These are phyloP conservation scores for Fusarium kyushuense DNA, from an alignment of 2,329 filamentous ascomycete genomes.

Conservation along the genomic window DNA sequence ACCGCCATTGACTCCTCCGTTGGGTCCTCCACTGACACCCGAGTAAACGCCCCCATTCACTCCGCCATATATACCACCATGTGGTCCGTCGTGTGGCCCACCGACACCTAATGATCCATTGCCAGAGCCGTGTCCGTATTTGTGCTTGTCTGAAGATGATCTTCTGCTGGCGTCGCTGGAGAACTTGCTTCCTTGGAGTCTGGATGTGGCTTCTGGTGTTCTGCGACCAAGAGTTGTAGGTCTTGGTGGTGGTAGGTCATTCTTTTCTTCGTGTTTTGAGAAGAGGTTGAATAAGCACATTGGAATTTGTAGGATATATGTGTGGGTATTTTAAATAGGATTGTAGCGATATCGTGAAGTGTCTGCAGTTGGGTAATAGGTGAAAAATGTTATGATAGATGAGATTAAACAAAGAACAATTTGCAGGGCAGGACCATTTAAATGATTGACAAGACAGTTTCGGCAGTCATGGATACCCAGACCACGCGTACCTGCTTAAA, in stretches of 20 bases:
- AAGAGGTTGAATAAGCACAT: conserved; percentile 39
- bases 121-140: conserved; percentile 14
- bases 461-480: not conserved
- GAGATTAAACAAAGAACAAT: not conserved
- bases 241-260: conserved; percentile 15
- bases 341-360: not conserved
- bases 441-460: not conserved
- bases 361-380: too few relatives aligned
- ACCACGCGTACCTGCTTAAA: conserved; percentile 20
- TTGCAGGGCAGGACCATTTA: conserved; percentile 6
- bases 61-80: conserved; percentile 27
- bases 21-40: conserved; percentile 19
- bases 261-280: conserved; percentile 23
- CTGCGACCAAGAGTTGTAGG: conserved; percentile 24
- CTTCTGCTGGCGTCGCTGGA: conserved; percentile 18
- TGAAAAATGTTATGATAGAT: not conserved
- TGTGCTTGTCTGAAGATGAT: conserved; percentile 5
- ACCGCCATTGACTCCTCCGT: conserved; percentile 26
- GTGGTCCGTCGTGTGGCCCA: conserved; percentile 14
- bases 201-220: conserved; percentile 32
- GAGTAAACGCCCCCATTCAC: conserved; percentile 34
- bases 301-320: too few relatives aligned
- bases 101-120: conserved; percentile 17
- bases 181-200: conserved; percentile 27
- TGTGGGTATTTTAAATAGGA: not conserved